Evolutionary conservation across 495 filamentous ascomycete genomes (phyloP), one percentile per base, ranked within the genome.

Genomic region (Daldinia grandis): DNA sequence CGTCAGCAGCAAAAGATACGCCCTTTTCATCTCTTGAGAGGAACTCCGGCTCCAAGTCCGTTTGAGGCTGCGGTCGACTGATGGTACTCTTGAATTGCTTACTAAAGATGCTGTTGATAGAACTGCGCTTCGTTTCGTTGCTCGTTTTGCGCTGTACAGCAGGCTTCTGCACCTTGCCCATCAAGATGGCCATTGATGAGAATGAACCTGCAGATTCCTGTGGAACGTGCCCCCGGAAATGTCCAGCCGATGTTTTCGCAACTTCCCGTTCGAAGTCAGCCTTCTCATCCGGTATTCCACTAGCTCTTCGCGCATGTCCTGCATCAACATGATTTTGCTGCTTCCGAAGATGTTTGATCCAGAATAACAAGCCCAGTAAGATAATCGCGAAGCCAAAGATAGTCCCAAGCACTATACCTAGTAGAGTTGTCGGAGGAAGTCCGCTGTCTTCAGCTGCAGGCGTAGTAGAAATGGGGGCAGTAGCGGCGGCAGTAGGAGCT

Each of bases 321-420:
- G 79, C 77, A 49, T 87, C 85, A 14, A 74, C 10, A 66, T 82
- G 79, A 6, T 74, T 76, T 66, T 86, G 84, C 60, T 75, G 72
- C 68, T 76, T 82, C 71, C 71, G 78, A 59, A 84, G 82, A 63
- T 88, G 89, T 72, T 88, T 86, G 10, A 99, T 78, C 28, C 91
- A 82, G 53, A 94, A 80, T 15, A 97, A 83, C 4, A 92, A 68
- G 8, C 89, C 61, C 10, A 90, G 81, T n/a, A 98, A 78, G 9
- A 98, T 76, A 1, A 90, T 77, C 15, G 87, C 89, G 53, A 91
- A 78, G 1, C 91, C 93, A 59, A 93, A 85, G 24, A 97, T 86
- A 15, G 89, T 87, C 4, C 94, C 93, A 0, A 99, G 85, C 1
- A 91, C 90, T 40, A 90, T 91, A 53, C 91, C 93, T 1, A 99